A percentile compares a stretch with the other conserved stretches of the same genome.
phyloP scores from a whole-genome alignment of 2,329 filamentous ascomycete species.

The Meredithiella fracta region DNA sequence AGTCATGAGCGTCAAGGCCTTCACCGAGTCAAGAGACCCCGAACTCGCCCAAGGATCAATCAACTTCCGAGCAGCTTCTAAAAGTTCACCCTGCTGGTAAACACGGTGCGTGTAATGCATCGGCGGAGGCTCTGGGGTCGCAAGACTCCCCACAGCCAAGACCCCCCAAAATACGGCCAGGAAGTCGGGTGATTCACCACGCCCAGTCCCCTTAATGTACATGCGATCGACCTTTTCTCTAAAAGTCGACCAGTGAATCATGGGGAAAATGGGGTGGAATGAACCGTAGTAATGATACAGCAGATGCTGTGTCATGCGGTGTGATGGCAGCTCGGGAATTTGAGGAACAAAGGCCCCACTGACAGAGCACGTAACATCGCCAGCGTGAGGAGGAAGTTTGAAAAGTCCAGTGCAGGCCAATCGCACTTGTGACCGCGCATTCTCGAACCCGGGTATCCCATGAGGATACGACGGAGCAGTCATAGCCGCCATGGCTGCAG shows the following conservation, averaged over 20 bases:
- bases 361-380: constrained; percentile 13
- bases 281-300: constrained; percentile 60
- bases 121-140: constrained; percentile 38
- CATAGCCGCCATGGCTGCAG: constrained; percentile 13
- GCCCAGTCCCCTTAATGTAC: constrained; percentile 48
- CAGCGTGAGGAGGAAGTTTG: constrained; percentile 13
- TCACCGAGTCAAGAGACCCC: constrained; percentile 57
- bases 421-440: constrained; percentile 13
- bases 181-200: constrained; percentile 43
- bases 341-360: constrained; percentile 30
- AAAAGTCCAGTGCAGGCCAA: constrained; percentile 13
- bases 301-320: constrained; percentile 52
- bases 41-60: constrained; percentile 73
- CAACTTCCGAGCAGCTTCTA: constrained; percentile 52
- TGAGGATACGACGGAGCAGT: constrained; percentile 11
- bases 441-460: constrained; percentile 11
- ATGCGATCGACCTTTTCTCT: constrained; percentile 58
- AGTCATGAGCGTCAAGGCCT: constrained; percentile 54
- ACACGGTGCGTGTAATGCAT: constrained; percentile 28
- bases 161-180: constrained; percentile 68
- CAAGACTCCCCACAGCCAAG: constrained; percentile 66
- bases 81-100: constrained; percentile 41
- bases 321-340: constrained; percentile 52
- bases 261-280: constrained; percentile 65
- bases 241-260: constrained; percentile 79